A percentile compares a stretch with the other conserved stretches of the same genome.
Conservation (phyloP, 1,139 yeast genomes). For the Nakaseomyces sp. region DNA sequence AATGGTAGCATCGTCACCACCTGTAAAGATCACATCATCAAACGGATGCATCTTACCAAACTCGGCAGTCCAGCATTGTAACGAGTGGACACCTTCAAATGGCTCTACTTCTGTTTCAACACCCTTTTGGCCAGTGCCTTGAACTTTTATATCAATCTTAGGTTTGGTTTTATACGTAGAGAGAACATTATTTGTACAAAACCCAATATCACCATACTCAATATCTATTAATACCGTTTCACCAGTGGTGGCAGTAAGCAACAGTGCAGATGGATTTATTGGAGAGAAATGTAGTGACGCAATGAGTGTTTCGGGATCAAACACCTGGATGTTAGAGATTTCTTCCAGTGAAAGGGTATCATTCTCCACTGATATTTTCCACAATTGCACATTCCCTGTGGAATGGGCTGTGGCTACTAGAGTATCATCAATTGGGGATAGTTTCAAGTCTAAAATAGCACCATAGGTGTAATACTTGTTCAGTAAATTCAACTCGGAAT, state of each 20-base stretch:
- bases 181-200: slow-evolving; percentile 7
- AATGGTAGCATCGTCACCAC: slow-evolving; percentile 80
- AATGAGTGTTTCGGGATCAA: slow-evolving; percentile 44
- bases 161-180: slow-evolving; percentile 10
- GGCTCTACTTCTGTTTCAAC: slow-evolving; percentile 9
- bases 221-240: slow-evolving; percentile 28
- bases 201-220: slow-evolving; percentile 7
- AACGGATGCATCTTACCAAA: slow-evolving; percentile 54
- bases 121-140: slow-evolving; percentile 13
- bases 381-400: slow-evolving; percentile 60
- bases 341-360: slow-evolving; percentile 18
- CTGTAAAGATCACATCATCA: slow-evolving; percentile 60
- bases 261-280: slow-evolving; percentile 28
- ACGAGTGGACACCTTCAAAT: slow-evolving; percentile 38
- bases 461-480: slow-evolving; percentile 38
- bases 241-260: slow-evolving; percentile 60
- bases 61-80: slow-evolving; percentile 87
- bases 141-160: slow-evolving; percentile 14
- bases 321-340: slow-evolving; percentile 34
- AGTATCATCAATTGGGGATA: slow-evolving; percentile 45
- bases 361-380: slow-evolving; percentile 38
- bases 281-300: slow-evolving; percentile 64
- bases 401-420: slow-evolving; percentile 64
- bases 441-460: slow-evolving; percentile 70
- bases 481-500: slow-evolving; percentile 24